Evolutionary conservation across 352 stramenopile species (phyloP).

Genomic region (Plasmopara halstedii): DNA sequence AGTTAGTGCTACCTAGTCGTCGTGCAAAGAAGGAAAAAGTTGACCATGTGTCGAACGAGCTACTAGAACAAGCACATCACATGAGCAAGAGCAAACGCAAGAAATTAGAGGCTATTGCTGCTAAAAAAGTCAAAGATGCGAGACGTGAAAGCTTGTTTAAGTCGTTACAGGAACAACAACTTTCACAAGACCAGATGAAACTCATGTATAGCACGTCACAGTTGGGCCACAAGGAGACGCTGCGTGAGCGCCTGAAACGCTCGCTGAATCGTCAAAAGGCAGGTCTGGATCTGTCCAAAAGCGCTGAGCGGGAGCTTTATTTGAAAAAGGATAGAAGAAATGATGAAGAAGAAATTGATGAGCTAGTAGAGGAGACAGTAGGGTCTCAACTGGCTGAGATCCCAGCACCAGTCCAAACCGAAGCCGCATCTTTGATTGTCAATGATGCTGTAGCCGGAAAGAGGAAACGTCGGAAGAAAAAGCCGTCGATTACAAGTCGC

Average conservation of each 20-base stretch:
- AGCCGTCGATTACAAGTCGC: slow-evolving; percentile 7
- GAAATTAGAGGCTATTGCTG: slow-evolving; percentile 68
- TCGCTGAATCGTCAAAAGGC: slow-evolving; percentile 73
- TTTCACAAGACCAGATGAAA: slow-evolving; percentile 57
- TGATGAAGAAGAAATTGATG: slow-evolving; percentile 9
- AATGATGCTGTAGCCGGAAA: slow-evolving; percentile 6
- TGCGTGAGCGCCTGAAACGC: slow-evolving; percentile 68
- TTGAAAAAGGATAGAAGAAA: slow-evolving; percentile 27
- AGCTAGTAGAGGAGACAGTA: slow-evolving; percentile 11
- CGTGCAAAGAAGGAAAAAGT: slow-evolving; percentile 40
- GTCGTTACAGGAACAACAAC: slow-evolving; percentile 52
- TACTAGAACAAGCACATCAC: slow-evolving; percentile 53
- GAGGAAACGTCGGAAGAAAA: slow-evolving; percentile 32
- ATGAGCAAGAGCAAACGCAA: slow-evolving; percentile 81
- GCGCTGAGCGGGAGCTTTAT: slow-evolving; percentile 49
- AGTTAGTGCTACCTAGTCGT: slow-evolving; percentile 54
- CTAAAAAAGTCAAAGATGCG: slow-evolving; percentile 71
- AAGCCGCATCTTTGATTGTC: background rate
- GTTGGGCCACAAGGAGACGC: slow-evolving; percentile 76
- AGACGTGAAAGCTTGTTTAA: slow-evolving; percentile 70
- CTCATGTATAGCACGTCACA: slow-evolving; percentile 71
- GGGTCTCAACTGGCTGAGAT: background rate
- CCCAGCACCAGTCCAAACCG: background rate
- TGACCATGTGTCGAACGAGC: slow-evolving; percentile 42
- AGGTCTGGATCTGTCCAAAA: slow-evolving; percentile 44